Evolutionary conservation across 2,329 filamentous ascomycete genomes (phyloP).

Genomic region (Fusarium musae): DNA sequence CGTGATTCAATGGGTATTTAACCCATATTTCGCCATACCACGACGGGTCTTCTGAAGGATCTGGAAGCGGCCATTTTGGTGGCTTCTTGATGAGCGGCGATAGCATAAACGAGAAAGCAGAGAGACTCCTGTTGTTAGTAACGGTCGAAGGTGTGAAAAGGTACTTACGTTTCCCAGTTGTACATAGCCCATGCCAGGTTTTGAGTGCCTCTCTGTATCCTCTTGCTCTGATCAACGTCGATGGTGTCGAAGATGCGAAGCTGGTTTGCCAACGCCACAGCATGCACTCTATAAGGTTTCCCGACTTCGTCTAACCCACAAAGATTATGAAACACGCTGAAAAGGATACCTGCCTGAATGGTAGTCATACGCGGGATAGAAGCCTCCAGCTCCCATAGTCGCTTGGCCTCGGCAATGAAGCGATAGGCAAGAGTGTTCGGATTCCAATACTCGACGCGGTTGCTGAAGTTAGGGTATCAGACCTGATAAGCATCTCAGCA

Average conservation of each 20-base stretch:
- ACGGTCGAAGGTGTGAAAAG: accelerated
- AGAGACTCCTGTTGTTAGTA: slow-evolving; percentile 28
- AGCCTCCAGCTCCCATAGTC: slow-evolving; percentile 52
- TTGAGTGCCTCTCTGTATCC: slow-evolving; percentile 29
- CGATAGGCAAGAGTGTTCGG: slow-evolving; percentile 49
- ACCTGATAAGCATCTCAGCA: slow-evolving; percentile 34
- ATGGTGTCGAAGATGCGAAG: slow-evolving; percentile 46
- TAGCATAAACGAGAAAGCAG: slow-evolving; percentile 41
- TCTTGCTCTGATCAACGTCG: slow-evolving; percentile 25
- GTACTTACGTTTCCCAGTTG: slow-evolving; percentile 48
- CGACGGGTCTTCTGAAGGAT: slow-evolving; percentile 25
- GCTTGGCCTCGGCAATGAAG: slow-evolving; percentile 53
- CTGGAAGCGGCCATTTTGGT: slow-evolving; percentile 47
- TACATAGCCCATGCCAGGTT: slow-evolving; percentile 52
- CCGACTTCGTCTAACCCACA: slow-evolving; percentile 54
- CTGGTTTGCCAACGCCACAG: slow-evolving; percentile 47
- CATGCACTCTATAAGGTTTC: slow-evolving; percentile 47
- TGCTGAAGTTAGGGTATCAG: slow-evolving; percentile 41
- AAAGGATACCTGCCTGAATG: slow-evolving; percentile 50
- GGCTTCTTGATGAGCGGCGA: slow-evolving; percentile 46
- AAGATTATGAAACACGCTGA: slow-evolving; percentile 47
- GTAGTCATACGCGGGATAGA: slow-evolving; percentile 47
- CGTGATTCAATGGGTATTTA: slow-evolving; percentile 47
- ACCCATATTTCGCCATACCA: slow-evolving; percentile 54
- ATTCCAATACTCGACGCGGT: slow-evolving; percentile 52